Base-by-base conservation (phyloP, 1,284 basidiomycete species). In the Ceratobasidium sp. region DNA sequence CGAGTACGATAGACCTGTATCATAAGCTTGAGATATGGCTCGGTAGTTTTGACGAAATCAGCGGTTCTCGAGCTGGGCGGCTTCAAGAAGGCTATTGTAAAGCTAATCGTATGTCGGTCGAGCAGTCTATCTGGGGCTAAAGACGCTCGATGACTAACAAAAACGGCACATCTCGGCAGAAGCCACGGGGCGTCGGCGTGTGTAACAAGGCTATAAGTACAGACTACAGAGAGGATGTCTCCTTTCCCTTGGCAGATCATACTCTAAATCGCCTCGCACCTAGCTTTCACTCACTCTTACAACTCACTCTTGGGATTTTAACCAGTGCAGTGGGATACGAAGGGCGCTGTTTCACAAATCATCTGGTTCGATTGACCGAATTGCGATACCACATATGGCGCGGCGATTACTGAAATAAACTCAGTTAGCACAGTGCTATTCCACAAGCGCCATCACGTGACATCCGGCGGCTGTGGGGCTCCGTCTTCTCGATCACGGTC, bases 91-190 rank as follows among this genome's bases (percentile, higher is more conserved):
- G 21, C 21, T 1, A 26, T 23, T 6, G 36, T 26, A 41, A 59
- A 59, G 57, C 30, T n/a, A 59, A 41, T 59, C 21, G 43, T 36
- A 12, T 41, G 9, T 60, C 70, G 70, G 70, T 30, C 70, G 21
- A n/a, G 39, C 16, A 36, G 26, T 30, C 70, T 53, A 43, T 71
- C 39, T 41, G 23, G 57, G 55, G 57, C 6, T 39, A 30, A 12
- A 12, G 36, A 55, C 4, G 30, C 53, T 57, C 39, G 58, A 57
- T 71, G 70, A 71, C 57, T 57, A 59, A 71, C 46, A 21, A 18
- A 28, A 36, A 67, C 50, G 23, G 58, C 48, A 58, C 43, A 45
- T 46, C 30, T 71, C 70, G 70, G 70, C 58, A 61, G 70, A 71
- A 71, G 70, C 23, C 23, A 71, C 34, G 34, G 28, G 30, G 41